These are phyloP conservation scores for Cucumis melo DNA, from an alignment of 306 rosid species.

Conservation along the genomic window DNA sequence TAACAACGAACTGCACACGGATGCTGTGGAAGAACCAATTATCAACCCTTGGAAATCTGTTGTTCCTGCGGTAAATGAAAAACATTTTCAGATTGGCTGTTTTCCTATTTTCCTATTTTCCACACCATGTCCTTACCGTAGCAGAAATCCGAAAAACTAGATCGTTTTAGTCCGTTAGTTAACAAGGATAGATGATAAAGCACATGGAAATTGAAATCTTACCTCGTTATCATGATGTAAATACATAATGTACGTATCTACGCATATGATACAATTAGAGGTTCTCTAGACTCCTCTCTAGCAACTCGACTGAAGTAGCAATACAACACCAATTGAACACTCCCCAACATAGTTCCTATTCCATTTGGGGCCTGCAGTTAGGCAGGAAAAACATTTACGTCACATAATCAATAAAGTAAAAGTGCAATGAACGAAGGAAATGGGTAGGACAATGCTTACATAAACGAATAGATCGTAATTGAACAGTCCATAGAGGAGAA, in stretches of 20 bases:
- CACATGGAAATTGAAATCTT: neutral
- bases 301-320: conserved; percentile 27
- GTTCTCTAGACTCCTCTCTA: conserved; percentile 38
- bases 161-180: neutral
- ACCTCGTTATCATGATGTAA: neutral
- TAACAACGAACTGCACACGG: neutral
- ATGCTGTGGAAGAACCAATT: neutral
- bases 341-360: conserved; percentile 70
- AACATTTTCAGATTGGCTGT: neutral
- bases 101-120: too few species aligned
- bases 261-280: conserved; percentile 40
- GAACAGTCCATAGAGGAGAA: conserved; percentile 62
- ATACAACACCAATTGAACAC: conserved; percentile 53
- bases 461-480: conserved; percentile 47
- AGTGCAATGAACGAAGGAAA: neutral
- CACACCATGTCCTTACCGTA: neutral
- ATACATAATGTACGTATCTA: conserved; percentile 6
- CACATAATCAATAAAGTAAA: neutral
- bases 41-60: neutral
- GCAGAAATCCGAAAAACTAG: neutral
- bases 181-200: neutral
- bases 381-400: neutral
- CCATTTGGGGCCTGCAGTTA: conserved; percentile 74
- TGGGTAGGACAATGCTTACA: conserved; percentile 33
- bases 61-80: neutral